Evolutionary conservation across 228 moss, liverwort and hornwort genomes (phyloP).

Genomic region (Sphagnum fallax): DNA sequence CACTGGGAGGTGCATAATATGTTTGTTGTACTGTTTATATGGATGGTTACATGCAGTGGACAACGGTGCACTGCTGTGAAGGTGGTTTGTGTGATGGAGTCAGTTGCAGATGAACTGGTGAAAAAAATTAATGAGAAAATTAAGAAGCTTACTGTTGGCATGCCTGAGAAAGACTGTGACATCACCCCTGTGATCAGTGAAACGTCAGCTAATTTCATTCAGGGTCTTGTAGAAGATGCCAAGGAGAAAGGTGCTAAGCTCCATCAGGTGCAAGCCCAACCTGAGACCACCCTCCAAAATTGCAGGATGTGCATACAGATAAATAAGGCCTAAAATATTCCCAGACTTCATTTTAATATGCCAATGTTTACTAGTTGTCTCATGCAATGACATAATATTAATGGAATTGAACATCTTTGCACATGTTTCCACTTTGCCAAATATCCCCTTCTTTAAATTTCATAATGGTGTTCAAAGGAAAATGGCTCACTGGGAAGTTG

Average conservation of each 20-base stretch:
- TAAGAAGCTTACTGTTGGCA: background rate
- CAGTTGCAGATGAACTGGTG: conserved; percentile 35
- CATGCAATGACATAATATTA: no score
- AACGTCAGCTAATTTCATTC: background rate
- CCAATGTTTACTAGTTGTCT: no score
- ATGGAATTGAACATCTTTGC: no score
- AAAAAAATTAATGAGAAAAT: conserved; percentile 28
- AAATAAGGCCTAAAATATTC: no score
- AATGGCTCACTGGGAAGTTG: no score
- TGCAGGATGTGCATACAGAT: no score
- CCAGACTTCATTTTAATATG: no score
- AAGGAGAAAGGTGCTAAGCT: background rate
- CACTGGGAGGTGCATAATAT: no score
- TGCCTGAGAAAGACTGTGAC: background rate
- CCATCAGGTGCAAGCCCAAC: conserved; percentile 2
- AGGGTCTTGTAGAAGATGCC: background rate
- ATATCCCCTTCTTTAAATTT: no score
- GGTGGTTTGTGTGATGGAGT: conserved; percentile 46
- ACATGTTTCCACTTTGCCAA: no score
- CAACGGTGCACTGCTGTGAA: conserved; percentile 56
- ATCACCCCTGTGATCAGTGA: background rate
- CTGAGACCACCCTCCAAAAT: no score
- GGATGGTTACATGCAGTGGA: conserved; percentile 20
- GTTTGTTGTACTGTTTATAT: background rate
- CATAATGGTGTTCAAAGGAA: no score